A percentile compares a stretch with the other conserved stretches of the same genome.
phyloP scores from a whole-genome alignment of 176 grass and related monocot species.

The Musa troglodytarum region DNA sequence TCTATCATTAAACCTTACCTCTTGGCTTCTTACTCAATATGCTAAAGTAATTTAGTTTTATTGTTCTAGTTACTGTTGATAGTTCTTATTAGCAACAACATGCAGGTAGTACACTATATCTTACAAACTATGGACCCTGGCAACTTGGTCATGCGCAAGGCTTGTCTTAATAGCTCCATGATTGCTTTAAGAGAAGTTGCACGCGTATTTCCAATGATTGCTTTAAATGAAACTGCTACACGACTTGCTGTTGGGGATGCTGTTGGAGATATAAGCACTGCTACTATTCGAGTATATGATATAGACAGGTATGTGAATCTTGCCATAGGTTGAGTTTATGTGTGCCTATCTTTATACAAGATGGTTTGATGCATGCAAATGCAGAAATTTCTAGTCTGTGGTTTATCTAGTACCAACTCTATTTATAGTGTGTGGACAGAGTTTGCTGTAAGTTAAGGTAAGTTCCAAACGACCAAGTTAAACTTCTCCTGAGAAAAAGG shows the following conservation, averaged over 20 bases:
- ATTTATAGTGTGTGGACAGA: neutral
- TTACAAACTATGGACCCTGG: conserved; percentile 98
- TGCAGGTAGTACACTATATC: conserved; percentile 61
- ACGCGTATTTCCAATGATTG: conserved; percentile 93
- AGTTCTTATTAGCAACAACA: neutral
- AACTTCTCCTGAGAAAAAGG: neutral
- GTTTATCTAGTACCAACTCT: neutral
- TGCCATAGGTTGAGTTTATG: neutral
- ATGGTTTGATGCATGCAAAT: neutral
- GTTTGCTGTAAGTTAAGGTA: neutral
- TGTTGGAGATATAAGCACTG: conserved; percentile 79
- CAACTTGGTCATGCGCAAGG: conserved; percentile 95
- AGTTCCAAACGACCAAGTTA: neutral
- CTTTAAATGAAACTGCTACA: conserved; percentile 71
- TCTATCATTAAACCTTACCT: too few species aligned
- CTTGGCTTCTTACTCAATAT: too few species aligned
- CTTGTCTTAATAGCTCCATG: conserved; percentile 75
- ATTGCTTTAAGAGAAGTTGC: conserved; percentile 92
- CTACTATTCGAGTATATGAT: conserved; percentile 81
- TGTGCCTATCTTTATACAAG: neutral
- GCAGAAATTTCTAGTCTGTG: neutral
- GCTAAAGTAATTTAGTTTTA: neutral
- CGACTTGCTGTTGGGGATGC: conserved; percentile 84
- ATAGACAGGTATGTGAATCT: conserved; percentile 62
- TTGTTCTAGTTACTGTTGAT: conserved; percentile 3